Evolutionary conservation across 2,329 filamentous ascomycete genomes (phyloP).

Genomic region (Corynespora cassiicola): DNA sequence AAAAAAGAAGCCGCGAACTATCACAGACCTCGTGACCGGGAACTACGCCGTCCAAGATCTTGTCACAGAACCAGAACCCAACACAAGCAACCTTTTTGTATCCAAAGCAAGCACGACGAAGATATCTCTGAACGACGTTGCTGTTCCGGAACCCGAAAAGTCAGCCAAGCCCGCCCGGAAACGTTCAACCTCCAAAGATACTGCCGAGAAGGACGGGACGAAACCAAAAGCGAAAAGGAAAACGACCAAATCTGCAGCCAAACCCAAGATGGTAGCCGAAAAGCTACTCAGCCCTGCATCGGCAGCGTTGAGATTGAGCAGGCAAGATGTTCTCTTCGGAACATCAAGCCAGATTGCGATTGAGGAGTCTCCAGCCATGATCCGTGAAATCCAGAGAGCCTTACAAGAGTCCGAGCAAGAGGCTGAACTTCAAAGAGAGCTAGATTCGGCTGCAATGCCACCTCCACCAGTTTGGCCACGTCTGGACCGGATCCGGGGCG

Average conservation of each 20-base stretch:
- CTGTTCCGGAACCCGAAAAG: constrained; percentile 10
- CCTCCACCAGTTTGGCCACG: constrained; percentile 19
- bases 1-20: constrained; percentile 48
- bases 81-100: constrained; percentile 33
- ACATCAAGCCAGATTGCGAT: constrained; percentile 49
- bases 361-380: constrained; percentile 44
- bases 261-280: constrained; percentile 34
- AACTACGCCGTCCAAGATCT: constrained; percentile 34
- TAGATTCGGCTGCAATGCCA: not conserved
- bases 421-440: not conserved
- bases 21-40: constrained; percentile 46
- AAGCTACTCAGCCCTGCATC: constrained; percentile 46
- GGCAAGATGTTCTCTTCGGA: constrained; percentile 47
- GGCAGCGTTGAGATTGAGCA: constrained; percentile 29
- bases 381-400: constrained; percentile 44
- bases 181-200: constrained; percentile 25
- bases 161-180: constrained; percentile 26
- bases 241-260: constrained; percentile 31
- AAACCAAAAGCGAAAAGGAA: constrained; percentile 29
- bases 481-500: constrained; percentile 24
- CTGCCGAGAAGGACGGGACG: constrained; percentile 14
- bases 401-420: constrained; percentile 42
- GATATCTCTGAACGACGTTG: constrained; percentile 33
- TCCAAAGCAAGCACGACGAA: constrained; percentile 22
- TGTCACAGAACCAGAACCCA: constrained; percentile 7